Evolutionary conservation across 208 protist genomes (phyloP).

Genomic region (Leishmania martiniquensis): DNA sequence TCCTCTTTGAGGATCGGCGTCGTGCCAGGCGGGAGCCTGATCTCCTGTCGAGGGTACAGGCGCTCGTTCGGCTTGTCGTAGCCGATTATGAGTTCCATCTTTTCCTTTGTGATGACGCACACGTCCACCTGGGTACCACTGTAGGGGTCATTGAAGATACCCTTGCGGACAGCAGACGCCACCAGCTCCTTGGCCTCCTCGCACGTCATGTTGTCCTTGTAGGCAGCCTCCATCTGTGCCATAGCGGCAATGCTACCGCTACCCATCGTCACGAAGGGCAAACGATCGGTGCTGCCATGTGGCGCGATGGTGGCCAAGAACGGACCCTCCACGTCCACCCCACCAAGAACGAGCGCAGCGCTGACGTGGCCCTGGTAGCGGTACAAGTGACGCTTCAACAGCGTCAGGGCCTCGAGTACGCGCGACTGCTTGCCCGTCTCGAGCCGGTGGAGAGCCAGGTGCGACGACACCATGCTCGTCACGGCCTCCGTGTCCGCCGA

Average conservation of each 20-base stretch:
- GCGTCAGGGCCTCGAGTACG: slow-evolving; percentile 96
- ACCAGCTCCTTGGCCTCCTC: slow-evolving; percentile 98
- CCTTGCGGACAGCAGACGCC: slow-evolving; percentile 96
- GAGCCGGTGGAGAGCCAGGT: slow-evolving; percentile 96
- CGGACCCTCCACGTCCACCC: slow-evolving; percentile 98
- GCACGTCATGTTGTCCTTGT: slow-evolving; percentile 93
- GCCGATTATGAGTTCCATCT: slow-evolving; percentile 85
- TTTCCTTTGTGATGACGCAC: slow-evolving; percentile 95
- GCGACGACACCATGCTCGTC: slow-evolving; percentile 93
- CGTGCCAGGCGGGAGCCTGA: slow-evolving; percentile 77
- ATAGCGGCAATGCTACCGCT: slow-evolving; percentile 99
- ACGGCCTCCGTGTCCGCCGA: slow-evolving; percentile 98
- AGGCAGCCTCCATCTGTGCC: slow-evolving; percentile 98
- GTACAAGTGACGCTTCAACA: slow-evolving; percentile 98
- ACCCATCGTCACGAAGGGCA: slow-evolving; percentile 99
- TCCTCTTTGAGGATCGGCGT: slow-evolving; percentile 78
- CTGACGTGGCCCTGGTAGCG: slow-evolving; percentile 98
- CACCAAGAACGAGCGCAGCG: slow-evolving; percentile 99
- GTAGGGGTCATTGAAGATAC: slow-evolving; percentile 99
- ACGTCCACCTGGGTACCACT: slow-evolving; percentile 99
- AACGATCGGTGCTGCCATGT: slow-evolving; percentile 97
- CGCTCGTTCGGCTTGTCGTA: slow-evolving; percentile 90
- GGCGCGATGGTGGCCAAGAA: slow-evolving; percentile 98
- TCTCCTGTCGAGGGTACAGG: slow-evolving; percentile 75
- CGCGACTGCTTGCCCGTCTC: slow-evolving; percentile 95